Conservation (phyloP, 75 land plant genomes). For the Pinus albicaulis region DNA sequence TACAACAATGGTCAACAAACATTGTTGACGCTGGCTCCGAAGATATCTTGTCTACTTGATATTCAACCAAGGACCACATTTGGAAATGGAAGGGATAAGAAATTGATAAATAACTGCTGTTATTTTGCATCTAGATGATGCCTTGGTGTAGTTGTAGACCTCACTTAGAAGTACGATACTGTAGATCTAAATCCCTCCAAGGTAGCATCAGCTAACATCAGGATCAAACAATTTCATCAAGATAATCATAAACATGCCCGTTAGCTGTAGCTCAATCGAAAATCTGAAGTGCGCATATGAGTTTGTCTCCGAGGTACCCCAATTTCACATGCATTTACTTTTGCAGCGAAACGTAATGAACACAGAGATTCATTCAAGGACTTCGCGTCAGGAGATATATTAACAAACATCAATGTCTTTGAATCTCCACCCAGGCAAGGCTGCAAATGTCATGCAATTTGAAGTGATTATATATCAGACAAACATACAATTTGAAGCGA, state of each 20-base stretch:
- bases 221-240: background rate
- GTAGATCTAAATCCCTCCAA: background rate
- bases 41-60: background rate
- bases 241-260: background rate
- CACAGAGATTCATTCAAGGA: constrained; percentile 81
- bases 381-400: constrained; percentile 80
- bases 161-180: background rate
- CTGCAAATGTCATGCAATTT: constrained; percentile 34
- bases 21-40: background rate
- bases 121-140: background rate
- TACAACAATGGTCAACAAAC: background rate
- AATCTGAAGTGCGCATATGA: constrained; percentile 31
- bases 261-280: constrained; percentile 55
- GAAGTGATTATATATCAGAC: background rate
- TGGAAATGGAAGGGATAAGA: background rate
- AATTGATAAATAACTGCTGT: background rate
- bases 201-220: background rate
- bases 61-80: constrained; percentile 1
- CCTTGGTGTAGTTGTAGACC: background rate
- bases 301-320: constrained; percentile 81
- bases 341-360: constrained; percentile 85
- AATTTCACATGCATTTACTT: constrained; percentile 89
- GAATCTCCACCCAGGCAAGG: constrained; percentile 97
- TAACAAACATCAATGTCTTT: constrained; percentile 94
- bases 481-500: background rate